A percentile compares a stretch with the other conserved stretches of the same genome.
phyloP scores from a whole-genome alignment of 2,329 filamentous ascomycete genomes.

The Fusarium proliferatum region DNA sequence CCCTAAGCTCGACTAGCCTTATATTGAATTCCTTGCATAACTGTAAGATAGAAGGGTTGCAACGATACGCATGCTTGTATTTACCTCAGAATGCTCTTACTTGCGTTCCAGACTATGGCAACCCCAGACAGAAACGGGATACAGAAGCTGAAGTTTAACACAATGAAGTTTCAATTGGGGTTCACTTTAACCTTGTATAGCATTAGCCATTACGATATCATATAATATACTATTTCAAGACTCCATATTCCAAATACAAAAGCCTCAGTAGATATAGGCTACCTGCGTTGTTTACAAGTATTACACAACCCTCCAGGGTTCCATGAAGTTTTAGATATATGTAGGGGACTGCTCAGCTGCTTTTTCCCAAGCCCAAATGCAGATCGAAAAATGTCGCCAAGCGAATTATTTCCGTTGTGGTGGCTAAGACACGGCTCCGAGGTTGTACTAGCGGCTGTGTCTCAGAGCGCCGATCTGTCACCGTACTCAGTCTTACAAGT shows the following conservation, averaged over 20 bases:
- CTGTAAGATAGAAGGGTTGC: background rate
- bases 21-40: background rate
- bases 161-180: background rate
- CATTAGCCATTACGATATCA: rapidly evolving
- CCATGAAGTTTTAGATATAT: background rate
- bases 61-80: background rate
- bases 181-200: rapidly evolving
- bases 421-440: background rate
- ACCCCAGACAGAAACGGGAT: background rate
- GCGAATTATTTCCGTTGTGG: background rate
- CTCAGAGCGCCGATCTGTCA: background rate
- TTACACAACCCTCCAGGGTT: background rate
- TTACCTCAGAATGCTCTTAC: background rate
- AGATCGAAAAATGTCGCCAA: background rate
- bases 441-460: background rate
- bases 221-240: rapidly evolving
- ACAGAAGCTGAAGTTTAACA: background rate
- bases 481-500: background rate
- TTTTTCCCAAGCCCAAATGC: background rate
- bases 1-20: background rate
- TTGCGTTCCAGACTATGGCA: background rate
- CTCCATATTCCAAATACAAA: rapidly evolving
- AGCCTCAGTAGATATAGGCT: background rate
- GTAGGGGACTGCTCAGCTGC: background rate
- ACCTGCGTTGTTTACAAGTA: background rate